A percentile compares a stretch with the other conserved stretches of the same genome.
phyloP scores from a whole-genome alignment of 2,329 filamentous ascomycete genomes.

The Sporothrix brunneoviolacea region DNA sequence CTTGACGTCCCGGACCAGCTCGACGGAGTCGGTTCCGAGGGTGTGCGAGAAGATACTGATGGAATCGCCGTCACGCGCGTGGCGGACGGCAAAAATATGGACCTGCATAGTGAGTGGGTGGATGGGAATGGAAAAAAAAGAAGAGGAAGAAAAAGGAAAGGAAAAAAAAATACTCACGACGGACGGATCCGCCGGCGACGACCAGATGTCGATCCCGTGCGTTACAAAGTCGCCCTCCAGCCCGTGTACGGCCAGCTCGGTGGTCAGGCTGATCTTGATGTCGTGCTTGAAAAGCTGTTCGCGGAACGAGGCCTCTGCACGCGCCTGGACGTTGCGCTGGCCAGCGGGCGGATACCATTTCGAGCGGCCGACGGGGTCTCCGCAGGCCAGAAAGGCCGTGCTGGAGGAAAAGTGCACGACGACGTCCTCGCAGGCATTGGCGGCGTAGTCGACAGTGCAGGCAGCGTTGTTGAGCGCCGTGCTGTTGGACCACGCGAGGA shows the following conservation, averaged over 20 bases:
- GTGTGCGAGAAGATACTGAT: slow-evolving; percentile 4
- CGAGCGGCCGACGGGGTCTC: neutral
- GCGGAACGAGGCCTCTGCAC: neutral
- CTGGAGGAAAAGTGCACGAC: neutral
- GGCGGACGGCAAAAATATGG: slow-evolving; percentile 1
- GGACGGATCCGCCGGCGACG: neutral
- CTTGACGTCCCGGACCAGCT: neutral
- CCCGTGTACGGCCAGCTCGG: neutral
- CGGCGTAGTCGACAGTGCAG: neutral
- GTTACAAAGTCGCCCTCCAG: slow-evolving; percentile 2
- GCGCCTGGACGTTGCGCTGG: neutral
- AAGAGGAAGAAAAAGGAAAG: too few species aligned
- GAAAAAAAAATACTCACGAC: too few species aligned
- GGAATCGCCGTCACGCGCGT: neutral
- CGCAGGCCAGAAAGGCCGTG: slow-evolving; percentile 3
- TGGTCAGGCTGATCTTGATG: neutral
- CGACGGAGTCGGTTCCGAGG: neutral
- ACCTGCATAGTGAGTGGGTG: too few species aligned
- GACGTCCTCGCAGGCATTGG: slow-evolving; percentile 4
- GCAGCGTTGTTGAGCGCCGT: slow-evolving; percentile 1
- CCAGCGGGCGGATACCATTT: slow-evolving; percentile 2
- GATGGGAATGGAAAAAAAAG: too few species aligned
- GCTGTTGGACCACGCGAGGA: neutral
- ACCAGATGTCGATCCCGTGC: neutral
- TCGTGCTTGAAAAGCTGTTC: slow-evolving; percentile 8